Percentiles rank a stretch among this genome's conserved stretches.
phyloP scores from a whole-genome alignment of 768 basidiomycete genomes.

The Saitozyma podzolica region DNA sequence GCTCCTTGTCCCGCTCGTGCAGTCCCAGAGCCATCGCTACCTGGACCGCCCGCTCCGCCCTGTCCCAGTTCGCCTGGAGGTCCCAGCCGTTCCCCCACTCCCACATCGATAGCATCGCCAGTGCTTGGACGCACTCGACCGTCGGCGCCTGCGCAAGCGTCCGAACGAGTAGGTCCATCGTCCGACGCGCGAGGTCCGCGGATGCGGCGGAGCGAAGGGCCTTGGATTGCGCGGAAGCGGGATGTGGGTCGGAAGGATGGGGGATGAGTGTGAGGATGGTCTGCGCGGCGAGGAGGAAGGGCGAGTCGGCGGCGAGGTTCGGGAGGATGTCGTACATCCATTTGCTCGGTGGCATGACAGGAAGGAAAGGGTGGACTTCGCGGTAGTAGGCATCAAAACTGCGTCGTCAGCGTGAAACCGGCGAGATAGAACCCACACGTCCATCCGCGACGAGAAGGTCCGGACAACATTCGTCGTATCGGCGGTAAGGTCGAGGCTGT shows the following conservation, averaged over 20 bases:
- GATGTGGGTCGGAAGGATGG: slow-evolving; percentile 37
- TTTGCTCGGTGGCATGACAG: too few relatives aligned
- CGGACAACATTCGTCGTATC: too few relatives aligned
- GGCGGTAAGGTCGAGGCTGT: too few relatives aligned
- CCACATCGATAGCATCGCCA: slow-evolving; percentile 45
- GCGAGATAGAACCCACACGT: too few relatives aligned
- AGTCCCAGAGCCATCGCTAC: slow-evolving; percentile 48
- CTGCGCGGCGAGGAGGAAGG: slow-evolving; percentile 47
- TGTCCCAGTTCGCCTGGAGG: slow-evolving; percentile 25
- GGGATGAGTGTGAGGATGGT: slow-evolving; percentile 46
- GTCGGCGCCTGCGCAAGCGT: slow-evolving; percentile 18
- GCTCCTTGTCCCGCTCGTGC: slow-evolving; percentile 42
- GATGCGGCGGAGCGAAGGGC: slow-evolving; percentile 34
- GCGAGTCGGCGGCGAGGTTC: slow-evolving; percentile 36
- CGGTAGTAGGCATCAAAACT: too few relatives aligned
- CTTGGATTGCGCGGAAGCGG: slow-evolving; percentile 41
- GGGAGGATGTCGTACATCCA: slow-evolving; percentile 24
- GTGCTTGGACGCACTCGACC: slow-evolving; percentile 47
- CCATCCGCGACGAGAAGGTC: too few relatives aligned
- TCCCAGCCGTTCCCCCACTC: slow-evolving; percentile 44
- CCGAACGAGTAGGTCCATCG: slow-evolving; percentile 28
- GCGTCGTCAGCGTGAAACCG: too few relatives aligned
- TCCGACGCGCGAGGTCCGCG: slow-evolving; percentile 25
- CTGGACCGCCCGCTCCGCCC: slow-evolving; percentile 35
- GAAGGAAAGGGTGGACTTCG: too few relatives aligned